Evolutionary conservation across 176 grass and related monocot species (phyloP).

Genomic region (Aegilops longissima): DNA sequence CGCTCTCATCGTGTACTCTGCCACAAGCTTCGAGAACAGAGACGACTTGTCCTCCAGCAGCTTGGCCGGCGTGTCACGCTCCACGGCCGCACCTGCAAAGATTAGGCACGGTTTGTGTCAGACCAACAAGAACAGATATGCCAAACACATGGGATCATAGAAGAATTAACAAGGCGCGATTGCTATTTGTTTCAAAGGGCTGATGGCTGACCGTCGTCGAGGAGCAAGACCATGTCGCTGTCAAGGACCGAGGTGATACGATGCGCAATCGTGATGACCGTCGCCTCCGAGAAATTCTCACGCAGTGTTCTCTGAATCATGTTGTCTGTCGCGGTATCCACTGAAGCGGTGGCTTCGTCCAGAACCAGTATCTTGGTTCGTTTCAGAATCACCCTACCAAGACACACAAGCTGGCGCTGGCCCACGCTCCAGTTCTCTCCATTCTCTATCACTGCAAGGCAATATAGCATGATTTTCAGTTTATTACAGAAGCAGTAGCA

Average conservation of each 20-base stretch:
- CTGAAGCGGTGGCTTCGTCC: constrained; percentile 29
- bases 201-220: constrained; percentile 14
- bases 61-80: constrained; percentile 55
- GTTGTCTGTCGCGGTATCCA: constrained; percentile 15
- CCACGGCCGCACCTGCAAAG: constrained; percentile 63
- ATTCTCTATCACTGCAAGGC: constrained; percentile 71
- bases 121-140: background rate
- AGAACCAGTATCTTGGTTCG: constrained; percentile 64
- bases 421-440: constrained; percentile 79
- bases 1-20: constrained; percentile 77
- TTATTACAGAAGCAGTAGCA: background rate
- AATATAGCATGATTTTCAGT: constrained; percentile 1
- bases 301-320: constrained; percentile 25
- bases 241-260: constrained; percentile 28
- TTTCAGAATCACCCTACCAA: constrained; percentile 76
- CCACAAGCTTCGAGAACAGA: constrained; percentile 78
- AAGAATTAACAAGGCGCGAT: background rate
- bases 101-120: background rate
- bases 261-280: constrained; percentile 20
- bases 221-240: constrained; percentile 31
- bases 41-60: constrained; percentile 73
- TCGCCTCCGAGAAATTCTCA: constrained; percentile 9
- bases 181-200: background rate
- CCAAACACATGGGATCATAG: background rate
- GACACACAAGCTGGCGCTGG: constrained; percentile 81